Percentiles rank a stretch among this genome's conserved stretches.
Conservation (phyloP, 768 basidiomycete genomes). For the Serendipita sp. region DNA sequence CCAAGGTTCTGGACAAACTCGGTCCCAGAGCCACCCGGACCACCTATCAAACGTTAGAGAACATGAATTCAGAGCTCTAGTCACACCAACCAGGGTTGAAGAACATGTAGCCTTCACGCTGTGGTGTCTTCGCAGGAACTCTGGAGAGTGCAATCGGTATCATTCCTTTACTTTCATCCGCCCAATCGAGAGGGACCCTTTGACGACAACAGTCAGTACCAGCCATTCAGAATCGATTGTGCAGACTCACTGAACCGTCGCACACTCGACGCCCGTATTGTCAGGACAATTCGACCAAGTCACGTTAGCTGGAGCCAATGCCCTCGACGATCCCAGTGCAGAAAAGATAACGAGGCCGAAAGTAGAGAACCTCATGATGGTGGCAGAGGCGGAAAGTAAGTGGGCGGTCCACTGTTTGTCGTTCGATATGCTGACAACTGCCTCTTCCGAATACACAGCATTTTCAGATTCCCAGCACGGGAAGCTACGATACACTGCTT, state of each 20-base stretch:
- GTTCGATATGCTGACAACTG: neutral
- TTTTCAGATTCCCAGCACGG: too few relatives aligned
- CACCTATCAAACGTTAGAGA: neutral
- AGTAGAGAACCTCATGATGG: neutral
- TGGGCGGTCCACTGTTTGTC: neutral
- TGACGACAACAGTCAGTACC: neutral
- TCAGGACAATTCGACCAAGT: neutral
- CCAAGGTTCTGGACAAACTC: neutral
- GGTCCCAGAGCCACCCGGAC: neutral
- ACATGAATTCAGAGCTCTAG: neutral
- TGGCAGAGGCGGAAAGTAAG: neutral
- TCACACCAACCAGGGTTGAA: neutral
- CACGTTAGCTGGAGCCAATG: neutral
- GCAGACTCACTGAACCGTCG: neutral
- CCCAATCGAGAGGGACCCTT: neutral
- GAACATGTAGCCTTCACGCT: neutral
- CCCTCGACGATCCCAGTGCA: neutral
- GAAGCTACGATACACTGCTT: too few relatives aligned
- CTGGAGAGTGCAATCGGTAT: neutral
- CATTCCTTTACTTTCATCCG: neutral
- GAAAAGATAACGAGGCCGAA: neutral
- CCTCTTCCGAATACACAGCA: too few relatives aligned
- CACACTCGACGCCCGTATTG: neutral
- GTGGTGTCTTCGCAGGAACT: neutral
- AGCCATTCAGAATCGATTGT: neutral